Base-by-base conservation (phyloP, 192 early-diverging fungal species). In the Haplosporangium gracile region DNA sequence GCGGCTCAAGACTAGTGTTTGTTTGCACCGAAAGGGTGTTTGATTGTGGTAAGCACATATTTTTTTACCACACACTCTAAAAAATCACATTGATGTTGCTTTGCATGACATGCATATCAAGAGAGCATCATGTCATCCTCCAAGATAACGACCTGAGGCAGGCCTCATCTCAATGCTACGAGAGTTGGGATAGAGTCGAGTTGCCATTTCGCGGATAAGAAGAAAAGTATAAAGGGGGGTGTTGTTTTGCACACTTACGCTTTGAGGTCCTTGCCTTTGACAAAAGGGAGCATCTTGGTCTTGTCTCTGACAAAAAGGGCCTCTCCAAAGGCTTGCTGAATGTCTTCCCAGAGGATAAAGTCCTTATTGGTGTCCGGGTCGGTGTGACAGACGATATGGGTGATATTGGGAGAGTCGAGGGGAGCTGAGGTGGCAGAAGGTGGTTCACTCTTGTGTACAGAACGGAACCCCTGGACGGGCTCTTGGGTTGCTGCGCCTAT, bases 281-380 rank as follows among this genome's bases (percentile, higher is more conserved):
- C 8, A 68, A 75, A 81, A 0, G 43, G 39, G 18, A 81, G 47
- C 15, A 45, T 49, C 13, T 45, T 29, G 7, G 53, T 18, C 16
- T 60, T 72, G 39, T 81, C 40, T 4, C 53, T 11, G 24, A 81
- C 38, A 5, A 5, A 63, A 7, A 34, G 5, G 2, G 73, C 79
- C 6, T 70, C 45, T 0, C 8, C 6, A 34, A 81, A 81, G 0
- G 40, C 40, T 4, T 40, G 32, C 47, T n/a, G 65, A 24, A 81
- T 65, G 68, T 74, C 79, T 7, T 40, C 32, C 79, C 79, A 81
- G 47, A 74, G 73, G 15, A 81, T 65, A 42, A 81, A 53, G 10
- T 42, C 63, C 38, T 75, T 22, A 0, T 43, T 39, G 5, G 78
- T 38, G 5, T 53, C 29, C 2, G 16, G 42, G 29, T 74, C 60